Conservation (phyloP, 1,284 basidiomycete species). For the Cryptococcus sp. region DNA sequence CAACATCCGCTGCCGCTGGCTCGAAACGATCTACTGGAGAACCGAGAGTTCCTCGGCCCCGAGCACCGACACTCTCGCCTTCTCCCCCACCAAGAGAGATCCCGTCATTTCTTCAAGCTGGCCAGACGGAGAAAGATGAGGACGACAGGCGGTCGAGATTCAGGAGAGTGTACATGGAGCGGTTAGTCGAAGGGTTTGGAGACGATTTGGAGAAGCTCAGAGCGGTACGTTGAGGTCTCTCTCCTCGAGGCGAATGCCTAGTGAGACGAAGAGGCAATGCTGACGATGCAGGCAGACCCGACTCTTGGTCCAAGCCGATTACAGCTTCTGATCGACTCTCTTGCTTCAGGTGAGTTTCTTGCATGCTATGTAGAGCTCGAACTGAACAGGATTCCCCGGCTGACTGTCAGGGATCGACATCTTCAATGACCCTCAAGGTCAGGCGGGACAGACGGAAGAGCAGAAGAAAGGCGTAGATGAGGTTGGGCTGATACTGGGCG, state of each 20-base stretch:
- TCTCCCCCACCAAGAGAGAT: slow-evolving; percentile 27
- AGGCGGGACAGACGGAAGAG: background rate
- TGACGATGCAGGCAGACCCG: slow-evolving; percentile 29
- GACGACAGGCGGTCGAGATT: slow-evolving; percentile 31
- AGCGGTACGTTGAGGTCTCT: slow-evolving; percentile 24
- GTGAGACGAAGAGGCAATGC: background rate
- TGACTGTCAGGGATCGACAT: slow-evolving; percentile 34
- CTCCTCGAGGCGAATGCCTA: background rate
- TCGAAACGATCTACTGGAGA: slow-evolving; percentile 3
- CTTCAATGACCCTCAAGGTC: slow-evolving; percentile 28
- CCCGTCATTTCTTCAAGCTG: slow-evolving; percentile 23
- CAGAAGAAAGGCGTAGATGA: slow-evolving; percentile 24
- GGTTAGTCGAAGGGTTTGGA: slow-evolving; percentile 44
- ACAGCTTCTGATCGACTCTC: slow-evolving; percentile 42
- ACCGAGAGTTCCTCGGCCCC: slow-evolving; percentile 4
- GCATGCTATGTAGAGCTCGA: too few species aligned
- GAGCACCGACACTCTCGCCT: slow-evolving; percentile 26
- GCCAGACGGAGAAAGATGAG: slow-evolving; percentile 21
- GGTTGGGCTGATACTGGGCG: slow-evolving; percentile 29
- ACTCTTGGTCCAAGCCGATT: slow-evolving; percentile 36
- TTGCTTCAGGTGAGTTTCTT: slow-evolving; percentile 27
- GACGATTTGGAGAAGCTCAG: slow-evolving; percentile 42
- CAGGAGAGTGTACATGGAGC: slow-evolving; percentile 45
- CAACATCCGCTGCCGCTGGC: background rate
- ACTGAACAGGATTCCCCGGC: background rate